These are phyloP conservation scores for Leptomonas seymouri DNA, from an alignment of 208 protist species.

Conservation along the genomic window DNA sequence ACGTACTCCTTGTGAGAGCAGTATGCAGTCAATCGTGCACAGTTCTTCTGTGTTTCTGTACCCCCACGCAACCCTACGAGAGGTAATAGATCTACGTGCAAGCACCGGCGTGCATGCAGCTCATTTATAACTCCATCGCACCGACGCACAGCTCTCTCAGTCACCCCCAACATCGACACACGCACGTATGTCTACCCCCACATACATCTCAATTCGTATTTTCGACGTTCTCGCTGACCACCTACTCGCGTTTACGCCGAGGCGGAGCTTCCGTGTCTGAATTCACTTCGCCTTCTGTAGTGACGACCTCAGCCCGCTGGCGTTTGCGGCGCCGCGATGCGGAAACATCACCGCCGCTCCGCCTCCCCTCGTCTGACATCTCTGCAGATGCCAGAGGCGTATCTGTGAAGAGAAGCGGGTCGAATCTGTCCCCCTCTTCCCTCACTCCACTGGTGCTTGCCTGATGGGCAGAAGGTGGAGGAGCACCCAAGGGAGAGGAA, in stretches of 20 bases:
- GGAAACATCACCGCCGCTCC: background rate
- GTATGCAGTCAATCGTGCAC: too few species aligned
- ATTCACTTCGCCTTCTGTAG: background rate
- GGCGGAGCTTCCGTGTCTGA: background rate
- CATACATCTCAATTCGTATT: background rate
- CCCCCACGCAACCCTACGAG: too few species aligned
- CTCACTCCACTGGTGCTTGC: background rate
- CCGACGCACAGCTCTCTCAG: too few species aligned
- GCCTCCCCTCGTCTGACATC: background rate
- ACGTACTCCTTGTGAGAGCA: too few species aligned
- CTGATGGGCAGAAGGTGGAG: background rate
- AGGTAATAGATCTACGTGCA: too few species aligned
- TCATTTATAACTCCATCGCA: too few species aligned
- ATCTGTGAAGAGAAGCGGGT: conserved; percentile 27
- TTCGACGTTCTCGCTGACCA: background rate
- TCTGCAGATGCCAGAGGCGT: conserved; percentile 7
- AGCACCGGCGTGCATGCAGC: too few species aligned
- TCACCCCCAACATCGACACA: too few species aligned
- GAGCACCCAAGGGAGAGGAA: background rate
- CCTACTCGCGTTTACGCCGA: conserved; percentile 13
- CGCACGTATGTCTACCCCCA: background rate
- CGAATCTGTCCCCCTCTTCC: background rate
- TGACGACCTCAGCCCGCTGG: conserved; percentile 5
- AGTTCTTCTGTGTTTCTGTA: background rate
- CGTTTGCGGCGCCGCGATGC: conserved; percentile 17